phyloP scores from a whole-genome alignment of 1,139 yeast species.

The Magnusiomyces paraingens region DNA sequence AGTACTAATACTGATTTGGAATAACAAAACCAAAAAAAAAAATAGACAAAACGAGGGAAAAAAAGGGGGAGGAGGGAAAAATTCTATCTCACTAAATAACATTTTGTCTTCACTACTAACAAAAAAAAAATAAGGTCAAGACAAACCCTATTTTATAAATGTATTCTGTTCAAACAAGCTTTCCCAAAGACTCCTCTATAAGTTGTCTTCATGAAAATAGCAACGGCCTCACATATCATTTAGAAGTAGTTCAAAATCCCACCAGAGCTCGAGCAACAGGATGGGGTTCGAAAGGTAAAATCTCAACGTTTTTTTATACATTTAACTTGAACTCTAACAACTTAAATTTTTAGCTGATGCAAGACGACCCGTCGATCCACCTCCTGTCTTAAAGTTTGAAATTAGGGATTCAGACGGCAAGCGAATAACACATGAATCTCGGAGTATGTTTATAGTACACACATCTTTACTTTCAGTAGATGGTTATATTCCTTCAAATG shows the following conservation, averaged over 20 bases:
- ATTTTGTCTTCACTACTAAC: too few relatives aligned
- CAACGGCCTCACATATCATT: conserved; percentile 7
- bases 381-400: conserved; percentile 28
- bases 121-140: too few relatives aligned
- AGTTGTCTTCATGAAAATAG: background rate
- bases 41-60: background rate
- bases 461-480: conserved; percentile 25
- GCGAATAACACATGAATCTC: conserved; percentile 23
- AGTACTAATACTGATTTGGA: background rate
- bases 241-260: conserved; percentile 28
- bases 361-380: conserved; percentile 33
- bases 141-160: too few relatives aligned
- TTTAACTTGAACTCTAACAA: conserved; percentile 8
- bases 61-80: background rate
- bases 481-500: conserved; percentile 3
- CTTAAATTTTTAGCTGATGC: conserved; percentile 24
- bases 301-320: background rate
- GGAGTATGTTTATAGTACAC: conserved; percentile 28
- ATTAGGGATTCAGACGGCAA: conserved; percentile 20
- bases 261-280: conserved; percentile 32
- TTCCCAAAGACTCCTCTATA: background rate
- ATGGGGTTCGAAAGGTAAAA: conserved; percentile 29
- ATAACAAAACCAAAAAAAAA: background rate
- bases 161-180: too few relatives aligned
- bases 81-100: background rate